Percentiles rank a stretch among this genome's conserved stretches.
Evolutionary conservation across 1,284 basidiomycete species (phyloP).

Genomic region (Sutorius eximius): DNA sequence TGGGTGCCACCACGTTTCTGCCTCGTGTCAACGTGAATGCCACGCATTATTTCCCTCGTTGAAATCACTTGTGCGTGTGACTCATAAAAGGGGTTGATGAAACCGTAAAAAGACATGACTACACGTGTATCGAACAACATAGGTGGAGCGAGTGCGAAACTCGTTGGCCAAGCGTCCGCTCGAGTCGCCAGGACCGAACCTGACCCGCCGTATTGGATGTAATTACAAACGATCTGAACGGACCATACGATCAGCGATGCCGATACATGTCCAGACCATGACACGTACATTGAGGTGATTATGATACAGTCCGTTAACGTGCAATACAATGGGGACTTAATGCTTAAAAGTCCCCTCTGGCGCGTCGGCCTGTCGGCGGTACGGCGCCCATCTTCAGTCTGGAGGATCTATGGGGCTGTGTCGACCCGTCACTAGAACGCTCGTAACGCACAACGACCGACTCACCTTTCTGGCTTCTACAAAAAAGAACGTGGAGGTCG

Average conservation of each 20-base stretch:
- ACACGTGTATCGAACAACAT: conserved; percentile 22
- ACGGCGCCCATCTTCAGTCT: conserved; percentile 7
- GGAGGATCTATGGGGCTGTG: conserved; percentile 25
- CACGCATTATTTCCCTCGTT: conserved; percentile 13
- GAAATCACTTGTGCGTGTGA: conserved; percentile 26
- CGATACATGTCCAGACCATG: not conserved
- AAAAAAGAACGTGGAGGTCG: conserved; percentile 32
- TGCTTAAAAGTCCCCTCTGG: conserved; percentile 29
- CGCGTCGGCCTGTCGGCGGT: conserved; percentile 2
- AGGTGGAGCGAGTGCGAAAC: conserved; percentile 7
- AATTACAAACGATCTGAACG: conserved; percentile 13
- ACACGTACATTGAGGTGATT: conserved; percentile 15
- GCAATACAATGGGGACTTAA: conserved; percentile 27
- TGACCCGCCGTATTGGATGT: not conserved
- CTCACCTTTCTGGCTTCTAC: conserved; percentile 32
- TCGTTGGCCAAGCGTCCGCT: not conserved
- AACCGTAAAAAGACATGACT: conserved; percentile 4
- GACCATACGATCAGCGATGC: conserved; percentile 5
- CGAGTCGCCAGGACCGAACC: conserved; percentile 15
- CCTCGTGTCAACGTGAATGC: no score
- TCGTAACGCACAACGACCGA: not conserved
- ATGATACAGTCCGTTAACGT: conserved; percentile 26
- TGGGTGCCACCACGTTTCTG: conserved; percentile 22
- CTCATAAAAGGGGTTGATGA: not conserved
- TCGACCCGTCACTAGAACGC: conserved; percentile 6